Evolutionary conservation across 2,329 filamentous ascomycete genomes (phyloP).

Genomic region (Gnomoniopsis smithogilvyi): DNA sequence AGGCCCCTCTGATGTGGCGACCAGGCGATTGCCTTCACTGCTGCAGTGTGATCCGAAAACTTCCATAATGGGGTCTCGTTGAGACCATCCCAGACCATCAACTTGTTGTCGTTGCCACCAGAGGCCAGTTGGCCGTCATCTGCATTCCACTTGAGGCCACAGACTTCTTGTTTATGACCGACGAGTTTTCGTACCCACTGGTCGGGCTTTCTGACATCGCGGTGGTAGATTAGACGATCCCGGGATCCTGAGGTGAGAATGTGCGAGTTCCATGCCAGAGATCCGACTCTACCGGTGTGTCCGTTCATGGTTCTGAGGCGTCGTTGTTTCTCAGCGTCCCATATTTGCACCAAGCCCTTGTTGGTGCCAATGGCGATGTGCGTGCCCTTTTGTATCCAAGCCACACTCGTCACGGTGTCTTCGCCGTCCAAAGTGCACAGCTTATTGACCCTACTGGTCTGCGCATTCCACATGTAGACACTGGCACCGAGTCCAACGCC

Average conservation of each 20-base stretch:
- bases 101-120: conserved; percentile 96
- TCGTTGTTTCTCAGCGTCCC: conserved; percentile 86
- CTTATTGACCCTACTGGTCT: conserved; percentile 86
- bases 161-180: conserved; percentile 97
- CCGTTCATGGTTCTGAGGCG: conserved; percentile 94
- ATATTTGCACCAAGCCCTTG: conserved; percentile 94
- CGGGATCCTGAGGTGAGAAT: conserved; percentile 94
- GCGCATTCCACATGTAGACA: conserved; percentile 98
- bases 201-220: conserved; percentile 88
- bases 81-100: conserved; percentile 98
- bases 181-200: conserved; percentile 85
- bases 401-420: conserved; percentile 93
- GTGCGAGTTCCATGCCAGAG: conserved; percentile 96
- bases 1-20: conserved; percentile 93
- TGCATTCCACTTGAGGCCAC: conserved; percentile 93
- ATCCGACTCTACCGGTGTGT: conserved; percentile 88
- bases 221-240: conserved; percentile 90
- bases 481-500: conserved; percentile 89
- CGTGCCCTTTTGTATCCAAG: conserved; percentile 96
- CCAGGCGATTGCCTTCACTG: conserved; percentile 97
- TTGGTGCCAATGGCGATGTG: conserved; percentile 94
- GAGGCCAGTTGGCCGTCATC: conserved; percentile 93
- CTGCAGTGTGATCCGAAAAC: conserved; percentile 91
- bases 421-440: conserved; percentile 81
- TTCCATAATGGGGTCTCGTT: conserved; percentile 91